Conservation (phyloP, 768 basidiomycete species). For the Naganishia antarctica region DNA sequence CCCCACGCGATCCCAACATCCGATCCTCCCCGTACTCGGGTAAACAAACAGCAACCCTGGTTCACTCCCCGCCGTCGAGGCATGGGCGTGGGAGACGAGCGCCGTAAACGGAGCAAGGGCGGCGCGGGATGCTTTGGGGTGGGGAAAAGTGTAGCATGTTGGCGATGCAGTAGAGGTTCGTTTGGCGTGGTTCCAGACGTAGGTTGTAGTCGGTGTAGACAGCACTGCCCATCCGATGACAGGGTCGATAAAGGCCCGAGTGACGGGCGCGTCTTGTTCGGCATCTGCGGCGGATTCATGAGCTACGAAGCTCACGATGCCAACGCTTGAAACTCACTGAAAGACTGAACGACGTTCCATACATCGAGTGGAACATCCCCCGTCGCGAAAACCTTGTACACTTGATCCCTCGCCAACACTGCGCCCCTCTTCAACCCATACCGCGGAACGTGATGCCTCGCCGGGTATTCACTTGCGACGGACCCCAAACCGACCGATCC, state of each 20-base stretch:
- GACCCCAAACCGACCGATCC: neutral
- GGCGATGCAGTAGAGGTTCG: constrained; percentile 1
- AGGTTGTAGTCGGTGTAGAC: neutral
- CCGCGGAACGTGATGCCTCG: neutral
- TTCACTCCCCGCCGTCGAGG: neutral
- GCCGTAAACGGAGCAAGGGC: neutral
- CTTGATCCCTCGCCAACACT: constrained; percentile 8
- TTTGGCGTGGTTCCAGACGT: constrained; percentile 19
- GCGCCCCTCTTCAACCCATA: constrained; percentile 7
- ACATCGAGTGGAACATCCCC: constrained; percentile 7
- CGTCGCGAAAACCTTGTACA: constrained; percentile 1
- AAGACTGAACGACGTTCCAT: constrained; percentile 7
- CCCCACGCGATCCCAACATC: constrained; percentile 5
- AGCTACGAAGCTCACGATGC: neutral
- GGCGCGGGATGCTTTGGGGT: neutral
- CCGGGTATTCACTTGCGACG: neutral
- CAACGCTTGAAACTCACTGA: neutral
- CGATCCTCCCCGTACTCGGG: neutral
- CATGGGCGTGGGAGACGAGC: neutral
- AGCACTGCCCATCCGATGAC: neutral
- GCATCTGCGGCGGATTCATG: neutral
- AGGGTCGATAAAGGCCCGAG: neutral
- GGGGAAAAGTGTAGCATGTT: constrained; percentile 14
- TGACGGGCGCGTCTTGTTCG: neutral
- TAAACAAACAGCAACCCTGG: constrained; percentile 13